Conservation (phyloP, 2,329 filamentous ascomycete genomes). For the Diaporthe ampelina region DNA sequence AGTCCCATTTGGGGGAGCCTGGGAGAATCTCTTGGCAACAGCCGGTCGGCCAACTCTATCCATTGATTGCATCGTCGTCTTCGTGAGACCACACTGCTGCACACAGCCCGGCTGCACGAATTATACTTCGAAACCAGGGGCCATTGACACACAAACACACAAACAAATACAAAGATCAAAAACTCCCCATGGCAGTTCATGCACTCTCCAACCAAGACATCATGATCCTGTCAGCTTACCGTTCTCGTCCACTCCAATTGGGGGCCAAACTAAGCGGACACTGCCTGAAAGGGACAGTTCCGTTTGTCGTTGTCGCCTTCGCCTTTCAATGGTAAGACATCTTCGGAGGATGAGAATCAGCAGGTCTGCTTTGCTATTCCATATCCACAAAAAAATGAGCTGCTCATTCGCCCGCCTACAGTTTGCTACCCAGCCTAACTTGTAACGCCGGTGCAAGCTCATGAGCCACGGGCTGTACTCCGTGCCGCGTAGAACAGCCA, state of each 20-base stretch:
- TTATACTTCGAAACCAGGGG: neutral
- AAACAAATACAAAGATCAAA: neutral
- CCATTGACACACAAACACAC: neutral
- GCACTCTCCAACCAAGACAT: neutral
- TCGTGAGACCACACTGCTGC: neutral
- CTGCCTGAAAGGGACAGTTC: neutral
- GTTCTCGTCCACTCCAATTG: neutral
- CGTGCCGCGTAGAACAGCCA: neutral
- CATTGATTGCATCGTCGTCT: neutral
- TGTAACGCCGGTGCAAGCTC: neutral
- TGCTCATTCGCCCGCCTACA: neutral
- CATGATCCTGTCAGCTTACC: neutral
- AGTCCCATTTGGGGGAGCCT: neutral
- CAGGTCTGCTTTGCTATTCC: neutral
- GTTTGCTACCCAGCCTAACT: neutral
- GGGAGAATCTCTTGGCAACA: slow-evolving; percentile 12
- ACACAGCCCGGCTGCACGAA: slow-evolving; percentile 6
- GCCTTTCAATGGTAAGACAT: neutral
- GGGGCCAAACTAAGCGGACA: neutral
- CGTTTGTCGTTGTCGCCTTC: neutral
- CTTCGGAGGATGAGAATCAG: neutral
- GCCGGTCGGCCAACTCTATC: neutral
- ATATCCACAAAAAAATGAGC: no score
- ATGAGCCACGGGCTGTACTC: no score
- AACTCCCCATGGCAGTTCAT: neutral